Conservation (phyloP, 805 yeast genomes). For the Wickerhamomyces bovis region DNA sequence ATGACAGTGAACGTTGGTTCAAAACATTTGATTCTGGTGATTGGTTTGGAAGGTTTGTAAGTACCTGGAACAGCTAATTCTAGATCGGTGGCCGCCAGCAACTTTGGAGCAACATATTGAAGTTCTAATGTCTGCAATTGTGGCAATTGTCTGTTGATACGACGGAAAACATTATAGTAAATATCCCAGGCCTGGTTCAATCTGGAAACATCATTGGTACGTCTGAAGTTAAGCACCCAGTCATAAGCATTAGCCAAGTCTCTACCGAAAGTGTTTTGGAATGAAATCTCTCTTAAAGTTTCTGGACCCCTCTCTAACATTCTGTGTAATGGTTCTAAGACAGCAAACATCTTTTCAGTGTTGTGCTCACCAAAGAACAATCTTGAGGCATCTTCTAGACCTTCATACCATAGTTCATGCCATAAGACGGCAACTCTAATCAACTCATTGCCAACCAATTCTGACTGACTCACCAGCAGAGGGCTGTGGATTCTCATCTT, state of each 20-base stretch:
- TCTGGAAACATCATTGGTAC: conserved; percentile 81
- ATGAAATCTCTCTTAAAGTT: conserved; percentile 87
- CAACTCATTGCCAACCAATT: conserved; percentile 86
- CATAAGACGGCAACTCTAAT: conserved; percentile 93
- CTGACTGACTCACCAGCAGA: conserved; percentile 82
- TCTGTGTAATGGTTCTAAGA: conserved; percentile 82
- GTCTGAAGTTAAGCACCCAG: conserved; percentile 82
- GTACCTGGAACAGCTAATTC: conserved; percentile 94
- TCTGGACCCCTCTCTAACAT: conserved; percentile 84
- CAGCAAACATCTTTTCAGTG: conserved; percentile 89
- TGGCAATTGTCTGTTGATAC: conserved; percentile 84
- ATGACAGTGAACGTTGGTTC: conserved; percentile 84
- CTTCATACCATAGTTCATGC: conserved; percentile 99
- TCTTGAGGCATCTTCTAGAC: conserved; percentile 92
- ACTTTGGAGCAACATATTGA: conserved; percentile 89
- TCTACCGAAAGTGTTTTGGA: conserved; percentile 88
- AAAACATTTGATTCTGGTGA: conserved; percentile 64
- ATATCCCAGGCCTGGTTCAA: conserved; percentile 98
- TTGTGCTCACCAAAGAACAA: conserved; percentile 91
- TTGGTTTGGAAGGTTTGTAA: conserved; percentile 76
- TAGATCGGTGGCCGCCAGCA: conserved; percentile 69
- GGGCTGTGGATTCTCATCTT: conserved; percentile 89
- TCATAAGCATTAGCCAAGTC: conserved; percentile 90
- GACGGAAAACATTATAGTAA: conserved; percentile 86
- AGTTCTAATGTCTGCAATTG: conserved; percentile 80